Conservation (phyloP, 1,139 yeast genomes). For the Hansenula sp. region DNA sequence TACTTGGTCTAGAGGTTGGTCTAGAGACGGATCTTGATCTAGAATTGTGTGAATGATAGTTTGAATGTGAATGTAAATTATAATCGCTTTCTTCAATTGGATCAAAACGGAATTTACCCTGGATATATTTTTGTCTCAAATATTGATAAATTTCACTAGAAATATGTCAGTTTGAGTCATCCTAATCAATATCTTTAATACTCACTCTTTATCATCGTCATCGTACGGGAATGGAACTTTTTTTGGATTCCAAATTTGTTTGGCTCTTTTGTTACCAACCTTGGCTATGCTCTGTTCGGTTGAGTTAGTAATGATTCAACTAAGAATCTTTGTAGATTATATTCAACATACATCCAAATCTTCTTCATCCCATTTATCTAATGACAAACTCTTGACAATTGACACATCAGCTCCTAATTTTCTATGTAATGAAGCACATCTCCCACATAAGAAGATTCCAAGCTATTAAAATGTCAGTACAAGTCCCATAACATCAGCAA, state of each 20-base stretch:
- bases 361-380: slow-evolving; percentile 70
- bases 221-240: slow-evolving; percentile 67
- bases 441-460: slow-evolving; percentile 70
- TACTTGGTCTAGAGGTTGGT: slow-evolving; percentile 5
- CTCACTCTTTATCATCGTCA: slow-evolving; percentile 46
- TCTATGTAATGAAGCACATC: slow-evolving; percentile 76
- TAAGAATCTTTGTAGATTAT: slow-evolving; percentile 34
- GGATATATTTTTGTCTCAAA: slow-evolving; percentile 47
- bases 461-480: slow-evolving; percentile 6
- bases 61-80: slow-evolving; percentile 5
- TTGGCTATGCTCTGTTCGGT: slow-evolving; percentile 16
- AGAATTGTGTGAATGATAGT: slow-evolving; percentile 2
- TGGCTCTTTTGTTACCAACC: slow-evolving; percentile 61
- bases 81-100: slow-evolving; percentile 14
- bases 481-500: neutral
- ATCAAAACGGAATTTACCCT: slow-evolving; percentile 43
- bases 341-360: slow-evolving; percentile 39
- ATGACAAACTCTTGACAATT: slow-evolving; percentile 69
- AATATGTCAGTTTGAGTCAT: slow-evolving; percentile 22
- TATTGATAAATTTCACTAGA: slow-evolving; percentile 37
- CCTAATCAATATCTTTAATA: slow-evolving; percentile 17
- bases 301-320: neutral
- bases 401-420: slow-evolving; percentile 66
- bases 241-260: slow-evolving; percentile 56
- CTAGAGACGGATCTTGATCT: slow-evolving; percentile 7